Evolutionary conservation across 495 filamentous ascomycete genomes (phyloP).

Genomic region (Penicillium mononematosum): DNA sequence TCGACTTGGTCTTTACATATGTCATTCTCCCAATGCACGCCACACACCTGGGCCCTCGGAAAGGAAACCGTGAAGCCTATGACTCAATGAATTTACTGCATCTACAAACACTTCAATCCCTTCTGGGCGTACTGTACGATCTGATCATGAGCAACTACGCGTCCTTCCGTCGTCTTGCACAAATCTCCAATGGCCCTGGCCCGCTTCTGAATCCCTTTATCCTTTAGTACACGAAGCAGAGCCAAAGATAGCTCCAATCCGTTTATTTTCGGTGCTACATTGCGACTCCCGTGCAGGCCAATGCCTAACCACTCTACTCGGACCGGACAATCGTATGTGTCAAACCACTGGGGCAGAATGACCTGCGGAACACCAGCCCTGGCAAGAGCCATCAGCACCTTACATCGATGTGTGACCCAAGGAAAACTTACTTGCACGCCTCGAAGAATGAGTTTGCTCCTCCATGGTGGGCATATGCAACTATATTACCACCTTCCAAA

Average conservation of each 20-base stretch:
- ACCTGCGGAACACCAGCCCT: slow-evolving; percentile 53
- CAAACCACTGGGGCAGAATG: slow-evolving; percentile 51
- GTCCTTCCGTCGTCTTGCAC: slow-evolving; percentile 22
- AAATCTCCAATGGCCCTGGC: slow-evolving; percentile 18
- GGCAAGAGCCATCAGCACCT: slow-evolving; percentile 7
- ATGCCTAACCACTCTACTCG: slow-evolving; percentile 50
- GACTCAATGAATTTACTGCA: neutral
- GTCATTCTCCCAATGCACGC: neutral
- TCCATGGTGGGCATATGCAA: slow-evolving; percentile 52
- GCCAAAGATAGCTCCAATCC: slow-evolving; percentile 33
- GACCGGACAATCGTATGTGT: slow-evolving; percentile 50
- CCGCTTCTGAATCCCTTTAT: slow-evolving; percentile 19
- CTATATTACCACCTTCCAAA: slow-evolving; percentile 45
- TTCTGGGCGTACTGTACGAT: slow-evolving; percentile 22
- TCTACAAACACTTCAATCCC: slow-evolving; percentile 3
- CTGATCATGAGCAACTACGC: slow-evolving; percentile 23
- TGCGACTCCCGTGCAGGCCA: slow-evolving; percentile 47
- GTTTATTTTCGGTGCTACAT: slow-evolving; percentile 31
- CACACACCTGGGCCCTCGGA: neutral
- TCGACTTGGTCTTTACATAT: neutral
- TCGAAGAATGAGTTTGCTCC: slow-evolving; percentile 55
- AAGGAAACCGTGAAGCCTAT: neutral
- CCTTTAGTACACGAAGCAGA: slow-evolving; percentile 29
- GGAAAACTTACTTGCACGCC: slow-evolving; percentile 46
- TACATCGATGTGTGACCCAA: too few species aligned